phyloP scores from a whole-genome alignment of 495 filamentous ascomycete genomes.

The Penicillium macrosclerotiorum region DNA sequence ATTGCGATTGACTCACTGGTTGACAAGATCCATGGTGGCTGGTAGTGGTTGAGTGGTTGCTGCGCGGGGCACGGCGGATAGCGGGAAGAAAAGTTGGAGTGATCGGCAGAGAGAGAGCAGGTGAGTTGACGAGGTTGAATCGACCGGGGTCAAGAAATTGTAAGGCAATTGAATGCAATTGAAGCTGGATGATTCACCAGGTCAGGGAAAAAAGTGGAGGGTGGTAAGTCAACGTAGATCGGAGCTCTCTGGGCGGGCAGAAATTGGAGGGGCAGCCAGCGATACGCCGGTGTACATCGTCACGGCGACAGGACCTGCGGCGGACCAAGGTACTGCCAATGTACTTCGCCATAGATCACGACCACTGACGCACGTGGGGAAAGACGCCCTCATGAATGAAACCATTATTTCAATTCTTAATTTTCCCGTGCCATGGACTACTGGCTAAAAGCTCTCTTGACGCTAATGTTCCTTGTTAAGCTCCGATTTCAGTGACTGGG shows the following conservation, averaged over 20 bases:
- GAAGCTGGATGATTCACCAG: background rate
- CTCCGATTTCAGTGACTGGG: no score
- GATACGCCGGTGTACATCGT: constrained; percentile 6
- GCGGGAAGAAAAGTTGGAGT: background rate
- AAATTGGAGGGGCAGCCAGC: constrained; percentile 30
- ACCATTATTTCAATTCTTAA: no score
- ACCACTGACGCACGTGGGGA: background rate
- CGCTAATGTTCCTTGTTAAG: no score
- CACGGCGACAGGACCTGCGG: constrained; percentile 4
- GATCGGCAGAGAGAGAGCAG: no score
- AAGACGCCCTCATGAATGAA: no score
- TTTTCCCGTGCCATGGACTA: no score
- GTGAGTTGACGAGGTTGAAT: background rate
- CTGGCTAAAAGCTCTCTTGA: no score
- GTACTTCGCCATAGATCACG: background rate
- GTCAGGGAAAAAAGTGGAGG: background rate
- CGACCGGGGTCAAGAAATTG: background rate
- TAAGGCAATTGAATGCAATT: constrained; percentile 14
- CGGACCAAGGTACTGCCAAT: background rate
- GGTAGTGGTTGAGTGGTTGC: constrained; percentile 18
- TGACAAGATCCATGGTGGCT: constrained; percentile 77
- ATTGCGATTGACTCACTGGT: constrained; percentile 61
- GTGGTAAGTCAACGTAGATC: constrained; percentile 6
- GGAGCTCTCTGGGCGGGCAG: constrained; percentile 24
- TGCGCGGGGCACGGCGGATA: constrained; percentile 28